Base-by-base conservation (phyloP, 1,139 yeast genomes). In the Candida tunisiensis region DNA sequence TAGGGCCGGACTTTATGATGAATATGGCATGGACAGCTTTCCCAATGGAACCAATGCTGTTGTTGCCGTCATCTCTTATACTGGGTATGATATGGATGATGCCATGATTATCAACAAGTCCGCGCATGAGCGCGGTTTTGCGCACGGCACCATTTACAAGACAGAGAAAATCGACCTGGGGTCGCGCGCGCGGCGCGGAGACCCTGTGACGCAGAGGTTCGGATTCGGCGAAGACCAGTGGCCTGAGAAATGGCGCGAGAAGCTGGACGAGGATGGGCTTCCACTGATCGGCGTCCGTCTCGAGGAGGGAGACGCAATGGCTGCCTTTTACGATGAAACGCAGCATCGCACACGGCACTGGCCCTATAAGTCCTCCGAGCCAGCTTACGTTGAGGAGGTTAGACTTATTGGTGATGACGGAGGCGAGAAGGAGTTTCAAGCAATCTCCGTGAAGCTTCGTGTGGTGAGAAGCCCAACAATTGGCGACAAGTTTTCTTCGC, bases 81-180 rank as follows among this genome's bases (percentile, higher is more conserved):
- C 99, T 6, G 98, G 98, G 42, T 88, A 88, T 50, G 99, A 88
- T 78, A 88, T 88, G 98, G 77, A 88, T 60, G 99, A 88, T 57
- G 99, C 98, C 49, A 88, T 88, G 98, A 88, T 88, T 47, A 71
- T 88, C 44, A 91, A 88, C 55, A 88, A 88, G 54, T 77, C 93
- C 26, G 94, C 96, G 0, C 92, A 85, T 46, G 99, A 88, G 57
- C 69, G 99, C 53, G 99, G 98, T 1, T 91, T 88, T 41, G 98
- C 92, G 15, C 91, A 88, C 44, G 98, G 98, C 56, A 80, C 93
- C 3, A 91, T 88, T 36, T 83, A 80, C 58, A 88, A 91, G 56
- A 91, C 78, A 19, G 98, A 88, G 50, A 82, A 82, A 55, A 67
- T 88, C 29, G 95, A 88, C 44, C 63, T 88, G 33, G 60, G 77